Conservation (phyloP, 140 eudicot species). For the Bidens hawaiensis region DNA sequence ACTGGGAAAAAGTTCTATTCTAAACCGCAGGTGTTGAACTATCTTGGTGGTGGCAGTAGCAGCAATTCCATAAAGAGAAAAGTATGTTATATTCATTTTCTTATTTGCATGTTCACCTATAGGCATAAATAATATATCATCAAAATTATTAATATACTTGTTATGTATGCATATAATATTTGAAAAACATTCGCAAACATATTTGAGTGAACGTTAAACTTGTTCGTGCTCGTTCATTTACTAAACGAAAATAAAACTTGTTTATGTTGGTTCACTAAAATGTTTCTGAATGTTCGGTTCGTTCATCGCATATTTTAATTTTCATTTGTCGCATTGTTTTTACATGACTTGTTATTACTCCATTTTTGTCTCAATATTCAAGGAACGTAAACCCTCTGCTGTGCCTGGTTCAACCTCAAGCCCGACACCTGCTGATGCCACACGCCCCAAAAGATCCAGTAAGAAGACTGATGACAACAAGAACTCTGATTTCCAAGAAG, state of each 20-base stretch:
- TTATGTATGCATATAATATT: too few species aligned
- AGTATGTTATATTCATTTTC: slow-evolving; percentile 4
- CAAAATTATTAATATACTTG: too few species aligned
- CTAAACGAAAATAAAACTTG: too few species aligned
- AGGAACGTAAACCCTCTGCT: slow-evolving; percentile 8
- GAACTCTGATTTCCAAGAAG: slow-evolving; percentile 19
- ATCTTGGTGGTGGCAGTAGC: slow-evolving; percentile 18
- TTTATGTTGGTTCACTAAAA: too few species aligned
- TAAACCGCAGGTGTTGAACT: slow-evolving; percentile 26
- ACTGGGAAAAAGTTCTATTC: slow-evolving; percentile 21
- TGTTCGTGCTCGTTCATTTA: too few species aligned
- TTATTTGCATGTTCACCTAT: too few species aligned
- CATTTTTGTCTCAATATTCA: neutral
- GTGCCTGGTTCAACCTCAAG: slow-evolving; percentile 11
- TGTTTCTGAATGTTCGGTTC: too few species aligned
- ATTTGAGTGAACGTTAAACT: too few species aligned
- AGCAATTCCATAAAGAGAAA: slow-evolving; percentile 34
- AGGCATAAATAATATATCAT: too few species aligned
- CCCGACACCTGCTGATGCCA: neutral
- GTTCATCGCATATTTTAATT: neutral
- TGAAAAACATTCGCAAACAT: too few species aligned
- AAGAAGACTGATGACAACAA: slow-evolving; percentile 22
- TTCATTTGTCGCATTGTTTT: neutral
- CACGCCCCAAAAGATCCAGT: slow-evolving; percentile 17
- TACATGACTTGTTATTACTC: slow-evolving; percentile 6